Evolutionary conservation across 768 basidiomycete genomes (phyloP), one percentile per base, ranked within the genome.

Genomic region (Cyclocybe aegerita): DNA sequence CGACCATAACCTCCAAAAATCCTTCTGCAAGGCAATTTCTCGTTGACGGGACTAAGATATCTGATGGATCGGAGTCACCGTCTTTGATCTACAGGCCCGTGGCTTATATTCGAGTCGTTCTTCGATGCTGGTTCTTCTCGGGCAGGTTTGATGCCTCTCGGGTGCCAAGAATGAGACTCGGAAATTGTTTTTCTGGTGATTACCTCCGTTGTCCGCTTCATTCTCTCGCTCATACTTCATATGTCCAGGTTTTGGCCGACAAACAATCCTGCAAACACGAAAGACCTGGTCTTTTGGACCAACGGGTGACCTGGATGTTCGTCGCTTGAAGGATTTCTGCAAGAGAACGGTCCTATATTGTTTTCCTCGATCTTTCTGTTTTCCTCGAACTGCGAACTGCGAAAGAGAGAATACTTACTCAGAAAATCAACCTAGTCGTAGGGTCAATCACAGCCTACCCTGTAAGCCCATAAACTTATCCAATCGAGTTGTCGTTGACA

Each of bases 121-220:
- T 87, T 84, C 54, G 84, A 87, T 54, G 75, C 85, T 47, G 85
- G 86, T 11, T 82, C 84, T 9, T 85, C 82, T 33, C 86, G 83
- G 82, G 67, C 83, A 7, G 86, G 86, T 7, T 63, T 88, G 34
- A 65, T 88, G 58, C 86, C 86, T 88, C 48, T 85, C 83, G 41
- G 65, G 65, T 37, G 70, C 74, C 7, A 55, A 76, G 7, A 68
- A 81, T 34, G 86, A 88, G 62, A 83, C 84, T 0, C 75, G 85
- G 35, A 78, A 87, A 65, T 74, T 85, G 15, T 70, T 72, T 59
- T 75, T 75, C 60, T 75, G 74, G 73, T 68, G 53, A 52, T 32
- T 39, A 4, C 15, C 34, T 15, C 29, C 11, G 8, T 6, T 9
- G 15, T 36, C 4, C 29, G 7, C 16, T 10, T 43, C 32, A 7